Base-by-base conservation (phyloP, 768 basidiomycete genomes). In the Brasilioporus rufonigricans region DNA sequence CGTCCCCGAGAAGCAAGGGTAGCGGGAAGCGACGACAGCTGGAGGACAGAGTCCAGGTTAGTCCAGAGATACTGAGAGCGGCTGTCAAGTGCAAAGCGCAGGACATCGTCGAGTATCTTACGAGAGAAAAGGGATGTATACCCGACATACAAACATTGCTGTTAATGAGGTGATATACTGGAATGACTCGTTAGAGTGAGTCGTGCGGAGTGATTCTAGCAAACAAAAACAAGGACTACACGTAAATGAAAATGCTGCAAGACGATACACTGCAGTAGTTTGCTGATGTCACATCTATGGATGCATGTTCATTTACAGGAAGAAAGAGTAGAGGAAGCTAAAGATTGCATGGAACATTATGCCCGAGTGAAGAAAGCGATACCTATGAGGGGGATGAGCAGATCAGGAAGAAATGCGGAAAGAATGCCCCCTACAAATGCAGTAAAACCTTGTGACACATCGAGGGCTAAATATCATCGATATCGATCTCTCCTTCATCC, bases 401-500 rank as follows among this genome's bases (percentile, higher is more conserved):
- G 52, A 50, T 41, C n/a, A 4, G 18, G 4, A 40, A 40, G 6
- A 32, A 12, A 46, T 26, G 18, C 11, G 18, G 36, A 32, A 19
- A 16, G 18, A 1, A 23, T 18, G 33, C n/a, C 23, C 18, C 69
- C 57, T 48, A 70, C 66, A 61, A 29, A 44, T 55, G 12, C 19
- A 51, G 46, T 23, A 27, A 41, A 35, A 31, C 21, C 23, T 48
- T 47, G 61, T 21, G 60, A 59, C 51, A 57, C 36, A 48, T 44
- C 52, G 21, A 51, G 18, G 35, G 53, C 78, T 80, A 93, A 73
- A 93, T 91, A 68, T 93, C 91, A 68, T 93, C 90, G 72, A 93
- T 90, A 72, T 93, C 91, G 63, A 93, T 80, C 65, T 93, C 91
- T 50, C 82, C 90, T 65, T 90, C 90, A 64, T 92, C 91, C 36